These are phyloP conservation scores for Tothia fuscella DNA, from an alignment of 2,329 filamentous ascomycete genomes.

Conservation along the genomic window DNA sequence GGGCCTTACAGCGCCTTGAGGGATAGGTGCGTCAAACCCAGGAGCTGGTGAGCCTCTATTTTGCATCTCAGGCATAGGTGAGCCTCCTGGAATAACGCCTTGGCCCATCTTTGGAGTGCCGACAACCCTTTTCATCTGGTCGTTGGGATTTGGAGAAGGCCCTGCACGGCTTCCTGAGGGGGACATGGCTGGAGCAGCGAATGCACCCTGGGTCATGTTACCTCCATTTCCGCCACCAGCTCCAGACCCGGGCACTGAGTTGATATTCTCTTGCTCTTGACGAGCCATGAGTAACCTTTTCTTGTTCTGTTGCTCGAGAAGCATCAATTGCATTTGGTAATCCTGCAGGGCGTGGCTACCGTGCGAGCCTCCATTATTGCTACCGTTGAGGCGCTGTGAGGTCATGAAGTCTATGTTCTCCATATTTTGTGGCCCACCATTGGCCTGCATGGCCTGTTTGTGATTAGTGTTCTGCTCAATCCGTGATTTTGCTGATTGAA, in stretches of 20 bases:
- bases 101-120: constrained; percentile 62
- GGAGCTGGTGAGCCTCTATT: constrained; percentile 48
- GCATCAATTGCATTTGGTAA: constrained; percentile 82
- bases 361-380: constrained; percentile 26
- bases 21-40: constrained; percentile 43
- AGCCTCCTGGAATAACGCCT: constrained; percentile 53
- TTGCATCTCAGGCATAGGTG: constrained; percentile 56
- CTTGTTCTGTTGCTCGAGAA: constrained; percentile 79
- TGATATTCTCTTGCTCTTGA: constrained; percentile 61
- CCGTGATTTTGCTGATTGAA: constrained; percentile 34
- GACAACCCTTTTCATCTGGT: constrained; percentile 58
- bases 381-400: constrained; percentile 30
- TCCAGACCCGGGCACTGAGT: constrained; percentile 31
- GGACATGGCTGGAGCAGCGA: constrained; percentile 52
- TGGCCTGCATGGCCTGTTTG: constrained; percentile 66
- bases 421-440: constrained; percentile 57
- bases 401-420: not conserved
- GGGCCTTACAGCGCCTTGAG: too few species aligned
- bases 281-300: constrained; percentile 75
- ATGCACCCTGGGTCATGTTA: constrained; percentile 30
- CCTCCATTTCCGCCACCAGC: constrained; percentile 36
- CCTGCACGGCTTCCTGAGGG: constrained; percentile 56
- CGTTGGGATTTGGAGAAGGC: constrained; percentile 63
- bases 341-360: constrained; percentile 76
- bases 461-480: constrained; percentile 46